A percentile compares a stretch with the other conserved stretches of the same genome.
phyloP scores from a whole-genome alignment of 345 rosid genomes.

The Excoecaria cochinchinensis region DNA sequence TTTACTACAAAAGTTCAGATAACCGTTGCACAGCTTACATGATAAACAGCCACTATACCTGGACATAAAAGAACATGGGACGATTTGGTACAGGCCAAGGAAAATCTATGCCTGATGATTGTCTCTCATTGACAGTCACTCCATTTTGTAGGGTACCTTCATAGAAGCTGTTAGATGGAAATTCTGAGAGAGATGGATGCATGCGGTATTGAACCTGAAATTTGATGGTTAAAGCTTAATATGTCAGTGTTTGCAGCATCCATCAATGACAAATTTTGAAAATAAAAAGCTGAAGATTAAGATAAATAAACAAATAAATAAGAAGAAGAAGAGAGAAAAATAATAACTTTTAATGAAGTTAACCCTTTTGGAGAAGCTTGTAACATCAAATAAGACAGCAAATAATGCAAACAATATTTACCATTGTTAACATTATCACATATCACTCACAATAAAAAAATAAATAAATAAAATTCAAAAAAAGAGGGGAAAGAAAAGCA shows the following conservation, averaged over 20 bases:
- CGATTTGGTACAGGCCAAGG: conserved; percentile 99
- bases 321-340: background rate
- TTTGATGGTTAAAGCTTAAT: conserved; percentile 17
- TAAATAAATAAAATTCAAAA: no score
- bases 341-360: background rate
- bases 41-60: conserved; percentile 41
- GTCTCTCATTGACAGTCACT: conserved; percentile 94
- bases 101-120: conserved; percentile 92
- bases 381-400: background rate
- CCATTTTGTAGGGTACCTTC: conserved; percentile 99
- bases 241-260: conserved; percentile 8
- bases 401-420: background rate
- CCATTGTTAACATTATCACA: background rate
- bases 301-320: no score
- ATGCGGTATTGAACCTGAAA: conserved; percentile 95
- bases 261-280: conserved; percentile 2
- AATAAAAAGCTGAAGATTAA: background rate
- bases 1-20: background rate
- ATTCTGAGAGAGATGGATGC: conserved; percentile 98
- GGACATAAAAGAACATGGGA: conserved; percentile 99
- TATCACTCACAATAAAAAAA: background rate
- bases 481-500: no score
- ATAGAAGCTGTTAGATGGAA: conserved; percentile 97
- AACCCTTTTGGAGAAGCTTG: background rate
- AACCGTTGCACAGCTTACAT: conserved; percentile 3